Evolutionary conservation across 257 asterid species (phyloP).

Genomic region (Capsicum pubescens): DNA sequence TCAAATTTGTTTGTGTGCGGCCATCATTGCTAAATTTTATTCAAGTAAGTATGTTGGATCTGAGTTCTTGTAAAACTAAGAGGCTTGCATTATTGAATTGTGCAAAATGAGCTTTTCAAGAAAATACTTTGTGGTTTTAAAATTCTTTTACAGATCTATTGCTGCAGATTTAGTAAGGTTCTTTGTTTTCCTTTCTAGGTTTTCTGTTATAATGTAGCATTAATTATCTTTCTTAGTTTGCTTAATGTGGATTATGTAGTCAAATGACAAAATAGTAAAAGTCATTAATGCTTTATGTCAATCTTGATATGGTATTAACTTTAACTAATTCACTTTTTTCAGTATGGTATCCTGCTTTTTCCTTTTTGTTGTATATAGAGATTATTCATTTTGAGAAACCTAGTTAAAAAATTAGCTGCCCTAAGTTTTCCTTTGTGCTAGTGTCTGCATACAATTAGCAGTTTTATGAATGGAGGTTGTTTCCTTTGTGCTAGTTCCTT

Average conservation of each 20-base stretch:
- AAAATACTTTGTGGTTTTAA: no score
- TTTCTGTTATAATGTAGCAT: no score
- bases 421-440: not conserved
- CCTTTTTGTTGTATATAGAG: not conserved
- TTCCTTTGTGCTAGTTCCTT: not conserved
- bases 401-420: not conserved
- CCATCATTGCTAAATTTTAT: slow-evolving; percentile 27
- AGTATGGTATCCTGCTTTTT: not conserved
- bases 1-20: no score
- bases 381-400: slow-evolving; percentile 19
- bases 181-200: no score
- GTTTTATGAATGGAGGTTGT: slow-evolving; percentile 22
- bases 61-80: slow-evolving; percentile 40
- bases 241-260: slow-evolving; percentile 24
- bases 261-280: not conserved
- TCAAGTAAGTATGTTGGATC: slow-evolving; percentile 76
- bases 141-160: no score
- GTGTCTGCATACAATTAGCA: slow-evolving; percentile 6
- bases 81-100: slow-evolving; percentile 33
- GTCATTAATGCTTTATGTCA: slow-evolving; percentile 1
- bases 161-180: no score
- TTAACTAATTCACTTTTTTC: slow-evolving; percentile 21
- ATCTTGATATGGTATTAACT: slow-evolving; percentile 5
- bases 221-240: not conserved
- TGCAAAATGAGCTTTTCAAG: no score